A percentile compares a stretch with the other conserved stretches of the same genome.
These are phyloP conservation scores for Rhizophagus sp. DNA, from an alignment of 192 early-diverging fungal species.

Conservation along the genomic window DNA sequence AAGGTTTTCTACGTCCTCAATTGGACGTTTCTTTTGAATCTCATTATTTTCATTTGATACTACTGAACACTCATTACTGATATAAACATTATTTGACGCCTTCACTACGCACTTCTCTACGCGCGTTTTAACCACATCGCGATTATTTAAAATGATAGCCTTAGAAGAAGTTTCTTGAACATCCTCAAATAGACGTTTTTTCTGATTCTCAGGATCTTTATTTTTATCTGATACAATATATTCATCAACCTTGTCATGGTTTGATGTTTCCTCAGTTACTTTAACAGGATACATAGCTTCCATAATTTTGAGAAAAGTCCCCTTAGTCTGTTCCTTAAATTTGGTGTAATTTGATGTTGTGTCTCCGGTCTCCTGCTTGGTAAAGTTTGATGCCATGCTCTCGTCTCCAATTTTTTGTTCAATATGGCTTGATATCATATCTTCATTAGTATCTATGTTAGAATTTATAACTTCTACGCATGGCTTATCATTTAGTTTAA, in stretches of 20 bases:
- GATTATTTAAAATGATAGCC: too few relatives aligned
- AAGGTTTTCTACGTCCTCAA: neutral
- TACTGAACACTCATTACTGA: too few relatives aligned
- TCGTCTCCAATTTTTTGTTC: too few relatives aligned
- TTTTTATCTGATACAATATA: neutral
- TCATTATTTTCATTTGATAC: neutral
- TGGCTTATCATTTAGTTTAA: too few relatives aligned
- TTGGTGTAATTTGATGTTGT: neutral
- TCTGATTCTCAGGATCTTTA: neutral
- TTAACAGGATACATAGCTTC: neutral
- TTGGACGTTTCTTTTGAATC: neutral
- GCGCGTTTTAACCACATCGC: too few relatives aligned
- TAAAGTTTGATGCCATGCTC: too few relatives aligned
- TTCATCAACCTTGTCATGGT: neutral
- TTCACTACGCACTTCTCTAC: too few relatives aligned
- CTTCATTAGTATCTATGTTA: neutral
- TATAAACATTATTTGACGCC: too few relatives aligned
- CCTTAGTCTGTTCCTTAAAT: neutral
- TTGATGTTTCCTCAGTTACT: too few relatives aligned
- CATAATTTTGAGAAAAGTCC: neutral
- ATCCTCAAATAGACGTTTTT: neutral
- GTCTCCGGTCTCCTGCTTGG: neutral
- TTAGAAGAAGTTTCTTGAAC: too few relatives aligned
- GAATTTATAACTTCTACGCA: too few relatives aligned
- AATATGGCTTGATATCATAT: neutral